Base-by-base conservation (phyloP, 441 rosid genomes). In the Erodium moschatum region DNA sequence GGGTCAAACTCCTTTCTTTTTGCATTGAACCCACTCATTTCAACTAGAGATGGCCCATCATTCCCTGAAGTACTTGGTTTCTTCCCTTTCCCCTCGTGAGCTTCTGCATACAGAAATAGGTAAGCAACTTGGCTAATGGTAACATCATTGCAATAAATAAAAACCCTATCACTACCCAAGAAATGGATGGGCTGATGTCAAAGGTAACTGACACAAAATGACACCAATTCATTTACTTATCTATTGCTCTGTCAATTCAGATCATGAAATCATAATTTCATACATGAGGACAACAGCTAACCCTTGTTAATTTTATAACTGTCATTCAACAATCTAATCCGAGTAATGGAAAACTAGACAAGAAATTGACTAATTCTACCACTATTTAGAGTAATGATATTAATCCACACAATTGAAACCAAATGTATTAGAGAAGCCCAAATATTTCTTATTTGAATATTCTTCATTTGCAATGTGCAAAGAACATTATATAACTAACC, bases 1-100 rank as follows among this genome's bases (percentile, higher is more conserved):
- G 91, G 85, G 75, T 93, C 98, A 72, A 93, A 93, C 68, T 93
- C 97, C 73, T 80, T 84, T 78, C 96, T 81, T 81, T 89, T 93
- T 60, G 83, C 71, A 71, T 89, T 93, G 79, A 84, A 91, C 71
- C 89, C 90, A 46, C 98, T 88, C 72, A 75, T 19, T 67, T 89
- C 96, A 72, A 89, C 74, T 80, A 91, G 80, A 70, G 97, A 76
- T 18, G 82, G 81, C 35, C 86, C 87, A 13, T 87, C 89, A 67
- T 81, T 88, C 61, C 71, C 88, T 2, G 80, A 35, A 35, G 40
- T 35, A 35, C 40, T 35, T 35, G 40, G 40, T 35, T 35, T 35
- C 40, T 35, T 35, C 74, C 85, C 62, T 56, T 56, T 7, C 27
- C 62, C 62, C 12, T 56, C 24, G 3, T 18, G 62, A 56, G 24